phyloP scores from a whole-genome alignment of 2,329 filamentous ascomycete species.

The Sarocladiaceae sp. region DNA sequence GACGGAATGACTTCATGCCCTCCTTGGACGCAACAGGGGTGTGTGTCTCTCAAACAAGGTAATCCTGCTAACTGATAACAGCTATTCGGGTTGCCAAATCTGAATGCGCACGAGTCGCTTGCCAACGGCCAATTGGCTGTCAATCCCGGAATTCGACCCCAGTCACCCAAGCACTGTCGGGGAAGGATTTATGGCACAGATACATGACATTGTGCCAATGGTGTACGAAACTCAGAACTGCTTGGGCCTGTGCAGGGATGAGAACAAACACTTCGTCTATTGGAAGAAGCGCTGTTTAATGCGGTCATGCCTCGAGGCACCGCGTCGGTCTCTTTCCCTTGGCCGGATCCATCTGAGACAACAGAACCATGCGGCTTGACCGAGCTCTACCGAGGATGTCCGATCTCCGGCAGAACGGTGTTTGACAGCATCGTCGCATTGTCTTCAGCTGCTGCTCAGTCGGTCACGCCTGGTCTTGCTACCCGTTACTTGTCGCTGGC shows the following conservation, averaged over 20 bases:
- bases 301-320: not conserved
- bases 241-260: not conserved
- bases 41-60: not conserved
- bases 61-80: constrained; percentile 5
- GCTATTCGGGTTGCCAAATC: not conserved
- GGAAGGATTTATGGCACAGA: not conserved
- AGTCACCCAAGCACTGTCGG: not conserved
- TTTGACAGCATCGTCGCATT: not conserved
- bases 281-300: not conserved
- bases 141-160: not conserved
- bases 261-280: not conserved
- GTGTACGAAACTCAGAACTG: too few species aligned
- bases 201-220: not conserved
- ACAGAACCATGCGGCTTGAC: not conserved
- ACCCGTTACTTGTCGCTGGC: too few species aligned
- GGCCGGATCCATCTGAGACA: too few species aligned
- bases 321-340: not conserved
- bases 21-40: constrained; percentile 1
- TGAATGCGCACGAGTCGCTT: not conserved
- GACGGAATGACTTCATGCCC: constrained; percentile 5
- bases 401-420: not conserved
- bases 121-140: not conserved
- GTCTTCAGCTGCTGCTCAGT: too few species aligned
- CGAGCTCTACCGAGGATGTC: constrained; percentile 4
- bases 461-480: too few species aligned